A percentile compares a stretch with the other conserved stretches of the same genome.
phyloP scores from a whole-genome alignment of 2,329 filamentous ascomycete species.

The Nemania diffusa region DNA sequence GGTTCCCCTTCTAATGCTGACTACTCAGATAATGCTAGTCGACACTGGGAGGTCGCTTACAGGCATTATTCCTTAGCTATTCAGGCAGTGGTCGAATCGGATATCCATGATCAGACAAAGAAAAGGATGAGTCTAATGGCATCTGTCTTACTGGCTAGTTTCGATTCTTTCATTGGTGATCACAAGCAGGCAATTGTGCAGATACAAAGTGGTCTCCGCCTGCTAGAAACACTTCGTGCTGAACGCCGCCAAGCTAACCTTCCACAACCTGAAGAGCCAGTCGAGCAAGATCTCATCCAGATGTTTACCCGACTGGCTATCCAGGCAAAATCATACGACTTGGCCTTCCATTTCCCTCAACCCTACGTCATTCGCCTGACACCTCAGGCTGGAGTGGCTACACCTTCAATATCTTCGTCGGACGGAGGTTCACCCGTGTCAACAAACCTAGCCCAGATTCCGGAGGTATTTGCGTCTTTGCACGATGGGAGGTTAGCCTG shows the following conservation, averaged over 20 bases:
- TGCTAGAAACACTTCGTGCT: conserved; percentile 64
- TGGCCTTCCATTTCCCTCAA: conserved; percentile 74
- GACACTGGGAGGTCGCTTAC: conserved; percentile 70
- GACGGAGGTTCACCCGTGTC: conserved; percentile 57
- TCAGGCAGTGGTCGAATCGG: conserved; percentile 59
- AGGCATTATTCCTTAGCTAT: conserved; percentile 68
- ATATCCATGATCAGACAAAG: conserved; percentile 56
- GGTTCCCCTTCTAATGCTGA: conserved; percentile 56
- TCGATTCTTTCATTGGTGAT: conserved; percentile 73
- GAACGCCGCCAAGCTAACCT: conserved; percentile 56
- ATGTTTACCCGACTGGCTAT: conserved; percentile 73
- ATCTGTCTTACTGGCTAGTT: conserved; percentile 73
- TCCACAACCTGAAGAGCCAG: conserved; percentile 57
- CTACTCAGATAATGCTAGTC: conserved; percentile 53
- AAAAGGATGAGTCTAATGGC: conserved; percentile 70
- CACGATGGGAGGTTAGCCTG: conserved; percentile 66
- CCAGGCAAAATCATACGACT: conserved; percentile 74
- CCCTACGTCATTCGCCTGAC: conserved; percentile 68
- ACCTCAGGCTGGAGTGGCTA: conserved; percentile 50
- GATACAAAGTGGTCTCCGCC: conserved; percentile 66
- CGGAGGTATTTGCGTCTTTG: conserved; percentile 59
- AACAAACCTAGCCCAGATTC: conserved; percentile 53
- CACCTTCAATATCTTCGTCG: conserved; percentile 55
- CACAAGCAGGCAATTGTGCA: conserved; percentile 70
- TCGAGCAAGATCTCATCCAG: conserved; percentile 68